Evolutionary conservation across 140 eudicot genomes (phyloP).

Genomic region (Oenanthe javanica): DNA sequence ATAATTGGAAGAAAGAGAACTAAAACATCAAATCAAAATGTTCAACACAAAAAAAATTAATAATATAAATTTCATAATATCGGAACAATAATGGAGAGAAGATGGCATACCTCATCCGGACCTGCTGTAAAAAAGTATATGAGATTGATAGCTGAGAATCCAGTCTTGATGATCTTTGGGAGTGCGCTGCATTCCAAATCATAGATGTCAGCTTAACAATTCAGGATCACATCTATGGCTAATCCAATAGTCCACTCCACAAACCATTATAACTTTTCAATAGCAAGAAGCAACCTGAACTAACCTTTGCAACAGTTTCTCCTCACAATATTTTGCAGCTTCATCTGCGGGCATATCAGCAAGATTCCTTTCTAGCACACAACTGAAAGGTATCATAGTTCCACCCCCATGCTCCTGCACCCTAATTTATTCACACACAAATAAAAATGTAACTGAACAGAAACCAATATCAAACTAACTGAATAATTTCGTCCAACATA

Average conservation of each 20-base stretch:
- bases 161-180: constrained; percentile 95
- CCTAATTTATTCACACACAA: constrained; percentile 26
- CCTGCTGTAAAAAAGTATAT: constrained; percentile 97
- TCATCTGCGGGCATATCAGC: constrained; percentile 69
- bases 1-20: neutral
- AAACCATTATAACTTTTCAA: neutral
- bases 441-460: neutral
- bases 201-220: constrained; percentile 12
- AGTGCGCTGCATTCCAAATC: constrained; percentile 52
- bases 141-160: constrained; percentile 89
- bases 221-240: neutral
- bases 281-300: constrained; percentile 5
- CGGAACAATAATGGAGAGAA: neutral
- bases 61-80: neutral
- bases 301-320: constrained; percentile 69
- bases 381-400: constrained; percentile 82
- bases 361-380: constrained; percentile 82
- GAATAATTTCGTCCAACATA: neutral
- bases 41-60: neutral
- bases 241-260: neutral
- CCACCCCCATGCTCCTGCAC: constrained; percentile 98
- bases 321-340: constrained; percentile 75
- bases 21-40: neutral
- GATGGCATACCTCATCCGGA: constrained; percentile 67
- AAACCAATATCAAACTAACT: neutral